phyloP scores from a whole-genome alignment of 805 yeast genomes.

The Candida chilensis region DNA sequence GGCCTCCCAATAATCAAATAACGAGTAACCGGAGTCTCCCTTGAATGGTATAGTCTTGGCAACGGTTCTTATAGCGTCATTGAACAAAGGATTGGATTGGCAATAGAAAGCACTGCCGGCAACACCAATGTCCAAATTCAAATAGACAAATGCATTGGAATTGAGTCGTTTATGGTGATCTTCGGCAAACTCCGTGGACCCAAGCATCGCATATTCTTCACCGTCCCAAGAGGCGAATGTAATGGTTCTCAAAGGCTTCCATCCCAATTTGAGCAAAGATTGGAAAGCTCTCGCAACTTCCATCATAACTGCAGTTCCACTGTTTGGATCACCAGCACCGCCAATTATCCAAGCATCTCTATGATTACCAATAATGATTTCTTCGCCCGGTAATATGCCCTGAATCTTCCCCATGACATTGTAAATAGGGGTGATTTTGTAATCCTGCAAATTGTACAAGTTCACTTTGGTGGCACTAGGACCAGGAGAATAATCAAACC shows the following conservation, averaged over 20 bases:
- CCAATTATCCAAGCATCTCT: conserved; percentile 42
- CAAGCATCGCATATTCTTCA: conserved; percentile 39
- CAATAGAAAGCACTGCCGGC: conserved; percentile 40
- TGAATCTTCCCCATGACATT: conserved; percentile 47
- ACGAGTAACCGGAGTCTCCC: conserved; percentile 21
- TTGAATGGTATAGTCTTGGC: conserved; percentile 37
- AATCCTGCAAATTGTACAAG: conserved; percentile 30
- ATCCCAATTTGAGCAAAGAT: conserved; percentile 31
- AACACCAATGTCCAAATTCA: conserved; percentile 44
- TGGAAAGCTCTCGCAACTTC: conserved; percentile 46
- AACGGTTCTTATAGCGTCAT: conserved; percentile 30
- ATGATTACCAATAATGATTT: conserved; percentile 44
- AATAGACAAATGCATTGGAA: conserved; percentile 36
- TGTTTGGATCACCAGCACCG: conserved; percentile 43
- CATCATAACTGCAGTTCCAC: conserved; percentile 38
- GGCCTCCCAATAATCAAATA: conserved; percentile 39
- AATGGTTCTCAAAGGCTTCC: conserved; percentile 30
- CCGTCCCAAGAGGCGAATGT: conserved; percentile 33
- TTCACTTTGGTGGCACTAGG: conserved; percentile 29
- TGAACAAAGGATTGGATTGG: conserved; percentile 49
- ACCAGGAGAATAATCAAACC: conserved; percentile 35
- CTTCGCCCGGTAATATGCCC: conserved; percentile 44
- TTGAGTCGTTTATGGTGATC: conserved; percentile 27
- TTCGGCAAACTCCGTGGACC: conserved; percentile 51
- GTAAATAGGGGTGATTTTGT: conserved; percentile 30